Evolutionary conservation across 164 flowering plant species (phyloP).

Genomic region (Tetracentron sinense): DNA sequence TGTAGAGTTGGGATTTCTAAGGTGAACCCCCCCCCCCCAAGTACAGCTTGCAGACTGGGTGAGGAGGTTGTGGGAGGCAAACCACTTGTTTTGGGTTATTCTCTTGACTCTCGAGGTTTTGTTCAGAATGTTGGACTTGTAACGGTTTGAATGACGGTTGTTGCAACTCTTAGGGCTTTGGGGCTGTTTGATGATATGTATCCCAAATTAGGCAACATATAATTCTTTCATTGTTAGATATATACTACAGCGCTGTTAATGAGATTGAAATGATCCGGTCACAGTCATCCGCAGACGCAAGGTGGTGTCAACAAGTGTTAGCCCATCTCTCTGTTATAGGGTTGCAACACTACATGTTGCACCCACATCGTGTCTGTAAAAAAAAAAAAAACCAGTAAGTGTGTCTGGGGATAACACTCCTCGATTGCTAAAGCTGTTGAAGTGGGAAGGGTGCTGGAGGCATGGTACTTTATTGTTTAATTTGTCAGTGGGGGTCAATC

Average conservation of each 20-base stretch:
- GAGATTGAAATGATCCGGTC: too few species aligned
- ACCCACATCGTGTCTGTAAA: too few species aligned
- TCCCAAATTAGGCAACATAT: slow-evolving; percentile 71
- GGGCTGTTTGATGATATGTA: slow-evolving; percentile 84
- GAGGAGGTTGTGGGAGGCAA: slow-evolving; percentile 88
- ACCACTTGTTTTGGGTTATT: slow-evolving; percentile 79
- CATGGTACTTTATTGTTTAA: slow-evolving; percentile 58
- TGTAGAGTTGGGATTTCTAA: slow-evolving; percentile 71
- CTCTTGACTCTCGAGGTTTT: slow-evolving; percentile 76
- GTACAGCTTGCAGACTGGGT: slow-evolving; percentile 64
- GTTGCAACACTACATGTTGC: too few species aligned
- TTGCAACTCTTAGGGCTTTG: slow-evolving; percentile 81
- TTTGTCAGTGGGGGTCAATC: slow-evolving; percentile 58
- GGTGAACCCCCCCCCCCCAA: too few species aligned
- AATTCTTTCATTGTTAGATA: slow-evolving; percentile 80
- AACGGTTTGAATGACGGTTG: slow-evolving; percentile 90
- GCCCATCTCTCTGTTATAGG: too few species aligned
- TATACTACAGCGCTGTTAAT: slow-evolving; percentile 72
- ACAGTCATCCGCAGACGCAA: too few species aligned
- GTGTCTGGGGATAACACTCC: too few species aligned
- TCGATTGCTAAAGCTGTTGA: slow-evolving; percentile 69
- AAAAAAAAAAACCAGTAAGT: too few species aligned
- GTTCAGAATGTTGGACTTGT: slow-evolving; percentile 83
- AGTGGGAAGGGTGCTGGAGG: slow-evolving; percentile 63
- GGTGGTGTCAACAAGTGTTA: too few species aligned